phyloP scores from a whole-genome alignment of 75 land plant species.

The Pinus taeda region DNA sequence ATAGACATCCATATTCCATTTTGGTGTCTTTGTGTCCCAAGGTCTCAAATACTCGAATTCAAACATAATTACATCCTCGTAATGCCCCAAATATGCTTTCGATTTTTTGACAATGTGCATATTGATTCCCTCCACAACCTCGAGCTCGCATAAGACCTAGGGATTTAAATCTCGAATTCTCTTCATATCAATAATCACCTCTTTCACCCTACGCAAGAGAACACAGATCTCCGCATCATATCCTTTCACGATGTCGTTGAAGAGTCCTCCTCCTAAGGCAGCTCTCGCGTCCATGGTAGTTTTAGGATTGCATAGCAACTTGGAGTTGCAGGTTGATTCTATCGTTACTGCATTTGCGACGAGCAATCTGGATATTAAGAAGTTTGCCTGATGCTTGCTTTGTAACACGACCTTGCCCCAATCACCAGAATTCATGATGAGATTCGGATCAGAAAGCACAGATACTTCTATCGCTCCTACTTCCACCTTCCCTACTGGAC shows the following conservation, averaged over 20 bases:
- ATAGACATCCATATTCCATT: conserved; percentile 22
- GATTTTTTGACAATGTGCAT: conserved; percentile 7
- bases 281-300: too few relatives aligned
- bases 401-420: too few relatives aligned
- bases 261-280: background rate
- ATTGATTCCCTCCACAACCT: background rate
- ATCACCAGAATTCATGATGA: too few relatives aligned
- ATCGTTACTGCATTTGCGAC: too few relatives aligned
- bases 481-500: too few relatives aligned
- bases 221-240: conserved; percentile 18
- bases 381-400: too few relatives aligned
- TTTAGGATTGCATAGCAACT: too few relatives aligned
- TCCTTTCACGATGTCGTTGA: background rate
- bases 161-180: conserved; percentile 12
- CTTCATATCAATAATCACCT: conserved; percentile 29
- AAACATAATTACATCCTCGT: background rate
- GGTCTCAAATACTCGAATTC: conserved; percentile 27
- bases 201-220: background rate
- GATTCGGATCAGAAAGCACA: too few relatives aligned
- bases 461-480: too few relatives aligned
- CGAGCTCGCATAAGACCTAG: background rate
- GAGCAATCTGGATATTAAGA: too few relatives aligned
- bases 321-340: too few relatives aligned
- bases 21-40: background rate
- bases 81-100: conserved; percentile 13